These are phyloP conservation scores for Ramalina intermedia DNA, from an alignment of 495 filamentous ascomycete genomes.

Conservation along the genomic window DNA sequence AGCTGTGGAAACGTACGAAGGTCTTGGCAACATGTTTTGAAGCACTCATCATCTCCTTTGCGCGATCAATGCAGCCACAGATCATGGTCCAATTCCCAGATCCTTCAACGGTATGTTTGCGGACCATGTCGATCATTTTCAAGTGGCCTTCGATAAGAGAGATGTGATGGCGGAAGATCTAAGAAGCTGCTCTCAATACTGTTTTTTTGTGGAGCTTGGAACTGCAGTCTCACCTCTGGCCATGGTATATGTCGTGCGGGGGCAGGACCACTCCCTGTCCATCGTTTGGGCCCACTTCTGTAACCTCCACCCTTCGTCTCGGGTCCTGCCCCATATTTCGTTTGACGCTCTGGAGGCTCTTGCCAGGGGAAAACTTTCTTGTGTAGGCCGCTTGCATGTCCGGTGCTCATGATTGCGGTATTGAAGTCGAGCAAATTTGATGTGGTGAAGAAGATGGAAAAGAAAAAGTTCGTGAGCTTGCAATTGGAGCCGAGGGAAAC, in stretches of 20 bases:
- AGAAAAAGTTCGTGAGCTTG: too few species aligned
- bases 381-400: too few species aligned
- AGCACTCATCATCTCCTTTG: slow-evolving; percentile 16
- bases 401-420: too few species aligned
- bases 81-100: slow-evolving; percentile 15
- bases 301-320: slow-evolving; percentile 14
- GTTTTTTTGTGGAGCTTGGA: neutral
- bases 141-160: slow-evolving; percentile 21
- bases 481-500: too few species aligned
- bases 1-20: slow-evolving; percentile 13
- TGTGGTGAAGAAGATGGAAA: too few species aligned
- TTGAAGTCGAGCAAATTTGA: too few species aligned
- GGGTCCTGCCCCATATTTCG: slow-evolving; percentile 8
- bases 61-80: slow-evolving; percentile 12
- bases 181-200: neutral
- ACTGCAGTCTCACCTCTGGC: slow-evolving; percentile 10
- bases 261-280: slow-evolving; percentile 14
- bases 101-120: slow-evolving; percentile 16
- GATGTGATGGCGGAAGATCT: slow-evolving; percentile 22
- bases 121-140: slow-evolving; percentile 22
- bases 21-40: slow-evolving; percentile 10
- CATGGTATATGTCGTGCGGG: slow-evolving; percentile 18
- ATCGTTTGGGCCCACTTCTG: slow-evolving; percentile 12
- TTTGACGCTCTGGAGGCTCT: slow-evolving; percentile 5
- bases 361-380: too few species aligned